Conservation (phyloP, 192 early-diverging fungal genomes). For the Obelidium mucronatum region DNA sequence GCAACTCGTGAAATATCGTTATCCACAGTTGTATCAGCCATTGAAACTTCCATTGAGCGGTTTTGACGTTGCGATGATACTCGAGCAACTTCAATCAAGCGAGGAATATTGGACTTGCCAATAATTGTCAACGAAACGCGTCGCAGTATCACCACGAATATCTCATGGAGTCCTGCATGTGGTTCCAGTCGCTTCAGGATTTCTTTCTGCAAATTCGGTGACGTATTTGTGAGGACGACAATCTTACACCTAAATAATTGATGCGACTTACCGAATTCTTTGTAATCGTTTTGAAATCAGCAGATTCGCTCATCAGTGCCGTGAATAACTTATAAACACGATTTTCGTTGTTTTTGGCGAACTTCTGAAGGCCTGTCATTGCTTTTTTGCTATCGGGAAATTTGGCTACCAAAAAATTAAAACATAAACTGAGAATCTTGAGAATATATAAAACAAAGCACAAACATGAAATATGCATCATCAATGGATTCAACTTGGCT, state of each 20-base stretch:
- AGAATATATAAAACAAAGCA: not conserved
- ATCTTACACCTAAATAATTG: constrained; percentile 8
- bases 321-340: constrained; percentile 72
- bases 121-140: constrained; percentile 77
- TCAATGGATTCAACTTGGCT: constrained; percentile 58
- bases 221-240: not conserved
- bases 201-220: constrained; percentile 60
- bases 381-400: constrained; percentile 75
- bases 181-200: constrained; percentile 70
- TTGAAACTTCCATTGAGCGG: constrained; percentile 26
- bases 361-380: constrained; percentile 69
- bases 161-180: constrained; percentile 68
- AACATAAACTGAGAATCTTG: constrained; percentile 9
- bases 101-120: constrained; percentile 70
- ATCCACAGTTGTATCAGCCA: constrained; percentile 27
- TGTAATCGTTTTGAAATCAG: constrained; percentile 74
- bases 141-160: constrained; percentile 76
- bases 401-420: constrained; percentile 21
- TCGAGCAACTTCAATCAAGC: constrained; percentile 59
- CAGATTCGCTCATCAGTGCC: constrained; percentile 73
- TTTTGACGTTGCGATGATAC: not conserved
- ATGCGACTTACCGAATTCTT: constrained; percentile 62
- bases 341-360: constrained; percentile 72
- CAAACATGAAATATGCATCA: constrained; percentile 61
- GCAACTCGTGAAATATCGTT: constrained; percentile 25